A percentile compares a stretch with the other conserved stretches of the same genome.
phyloP scores from a whole-genome alignment of 352 stramenopile genomes.

The Pythium rhizo-oryzae region DNA sequence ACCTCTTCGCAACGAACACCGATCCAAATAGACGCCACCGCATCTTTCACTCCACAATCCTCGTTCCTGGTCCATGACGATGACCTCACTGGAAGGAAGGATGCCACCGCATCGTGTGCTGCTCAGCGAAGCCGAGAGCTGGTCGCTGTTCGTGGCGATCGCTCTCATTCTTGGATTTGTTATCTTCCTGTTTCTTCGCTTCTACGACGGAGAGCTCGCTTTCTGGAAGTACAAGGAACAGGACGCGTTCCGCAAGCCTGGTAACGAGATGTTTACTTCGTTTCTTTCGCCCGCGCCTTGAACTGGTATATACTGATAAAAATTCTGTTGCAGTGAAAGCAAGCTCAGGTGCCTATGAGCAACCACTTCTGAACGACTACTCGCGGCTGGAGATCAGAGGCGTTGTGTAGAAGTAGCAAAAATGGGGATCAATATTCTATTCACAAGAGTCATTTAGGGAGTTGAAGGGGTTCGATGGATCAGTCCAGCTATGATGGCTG shows the following conservation, averaged over 20 bases:
- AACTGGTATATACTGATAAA: not conserved
- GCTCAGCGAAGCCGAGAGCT: slow-evolving; percentile 19
- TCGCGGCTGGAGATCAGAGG: slow-evolving; percentile 12
- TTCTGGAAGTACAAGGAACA: slow-evolving; percentile 13
- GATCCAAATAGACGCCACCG: slow-evolving; percentile 18
- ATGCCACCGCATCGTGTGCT: slow-evolving; percentile 16
- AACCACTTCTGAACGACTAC: slow-evolving; percentile 27
- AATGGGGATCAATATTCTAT: slow-evolving; percentile 22
- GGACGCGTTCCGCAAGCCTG: not conserved
- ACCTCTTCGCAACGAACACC: not conserved
- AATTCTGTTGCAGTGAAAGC: not conserved
- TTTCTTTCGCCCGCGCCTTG: not conserved
- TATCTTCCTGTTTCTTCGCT: slow-evolving; percentile 27
- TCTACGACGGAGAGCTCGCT: slow-evolving; percentile 20
- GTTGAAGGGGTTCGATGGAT: not conserved
- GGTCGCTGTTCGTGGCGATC: slow-evolving; percentile 25
- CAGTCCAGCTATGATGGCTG: not conserved
- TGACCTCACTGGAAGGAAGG: not conserved
- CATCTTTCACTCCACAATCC: no score
- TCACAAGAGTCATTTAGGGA: slow-evolving; percentile 24
- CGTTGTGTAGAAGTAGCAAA: not conserved
- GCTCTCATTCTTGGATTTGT: slow-evolving; percentile 22
- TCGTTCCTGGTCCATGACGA: not conserved
- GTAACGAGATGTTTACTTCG: not conserved
- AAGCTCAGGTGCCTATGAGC: not conserved